Evolutionary conservation across 352 stramenopile genomes (phyloP), one percentile per base, ranked within the genome.

Genomic region (Phytopythium boreale): DNA sequence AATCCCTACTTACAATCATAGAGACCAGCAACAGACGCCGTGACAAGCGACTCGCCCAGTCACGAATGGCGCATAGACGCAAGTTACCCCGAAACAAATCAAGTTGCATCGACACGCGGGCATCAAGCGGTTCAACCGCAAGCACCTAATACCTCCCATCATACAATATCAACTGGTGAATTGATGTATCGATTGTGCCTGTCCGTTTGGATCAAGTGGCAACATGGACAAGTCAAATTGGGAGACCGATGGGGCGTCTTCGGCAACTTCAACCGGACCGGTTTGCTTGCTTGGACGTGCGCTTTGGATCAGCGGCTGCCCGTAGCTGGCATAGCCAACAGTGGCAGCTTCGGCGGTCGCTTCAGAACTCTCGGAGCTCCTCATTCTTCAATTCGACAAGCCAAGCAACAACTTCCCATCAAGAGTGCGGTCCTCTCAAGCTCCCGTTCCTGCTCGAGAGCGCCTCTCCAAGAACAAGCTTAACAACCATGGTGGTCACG

Each of bases 401-500:
- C 41, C 37, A 47, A 2, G 9, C 43, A 20, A 49, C 43, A 49
- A 49, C 43, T 49, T 26, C 20, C 43, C 43, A 49, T 26, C 20
- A 49, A 49, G 43, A 12, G 2, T 15, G 19, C 9, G 43, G 4
- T 19, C 19, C 14, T 46, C 39, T 46, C 39, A 7, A n/a, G 39
- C n/a, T 10, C 39, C 14, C n/a, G 39, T 2, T n/a, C 15, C 15
- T 8, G 15, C 15, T n/a, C 39, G 6, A 15, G 34, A 14, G 10
- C 34, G 34, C 34, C 34, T 39, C 14, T n/a, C 8, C 39, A 46
- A 46, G 39, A 20, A 20, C 39, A 46, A 43, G 14, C 37, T 11
- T 17, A 46, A 1, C 39, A 20, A 63, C 26, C 27, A 72, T 72
- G 67, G n/a, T 59, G 19, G 27, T n/a, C 51, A 27, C 29, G 27